phyloP scores from a whole-genome alignment of 768 basidiomycete species.

The Psilocybe cyanescens region DNA sequence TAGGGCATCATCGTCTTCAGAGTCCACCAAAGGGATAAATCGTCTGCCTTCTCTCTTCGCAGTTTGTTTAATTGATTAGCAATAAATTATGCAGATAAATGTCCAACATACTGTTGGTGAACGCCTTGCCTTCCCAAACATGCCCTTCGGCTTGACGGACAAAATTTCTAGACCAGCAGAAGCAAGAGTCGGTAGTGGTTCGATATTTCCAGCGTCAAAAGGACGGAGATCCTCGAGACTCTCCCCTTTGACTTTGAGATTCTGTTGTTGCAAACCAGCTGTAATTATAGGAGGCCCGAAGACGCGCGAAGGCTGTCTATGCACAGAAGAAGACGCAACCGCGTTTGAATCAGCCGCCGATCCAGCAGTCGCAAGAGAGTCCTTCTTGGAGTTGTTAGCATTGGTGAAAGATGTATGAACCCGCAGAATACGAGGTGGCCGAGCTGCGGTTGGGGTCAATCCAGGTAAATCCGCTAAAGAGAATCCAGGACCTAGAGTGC shows the following conservation, averaged over 20 bases:
- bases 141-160: neutral
- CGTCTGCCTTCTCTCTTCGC: conserved; percentile 46
- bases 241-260: neutral
- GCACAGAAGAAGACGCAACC: neutral
- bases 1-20: conserved; percentile 42
- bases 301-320: neutral
- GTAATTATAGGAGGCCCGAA: neutral
- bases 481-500: neutral
- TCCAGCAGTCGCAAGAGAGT: neutral
- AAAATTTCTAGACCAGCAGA: neutral
- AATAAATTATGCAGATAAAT: neutral
- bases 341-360: neutral
- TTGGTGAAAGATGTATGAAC: conserved; percentile 4
- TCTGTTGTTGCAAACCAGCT: neutral
- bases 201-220: neutral
- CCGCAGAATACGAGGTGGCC: conserved; percentile 22
- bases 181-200: neutral
- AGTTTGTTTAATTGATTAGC: neutral
- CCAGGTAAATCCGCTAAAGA: conserved; percentile 1
- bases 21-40: conserved; percentile 51
- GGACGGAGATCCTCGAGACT: neutral
- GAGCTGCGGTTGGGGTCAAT: conserved; percentile 16
- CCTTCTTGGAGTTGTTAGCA: neutral
- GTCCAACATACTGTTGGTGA: conserved; percentile 28
- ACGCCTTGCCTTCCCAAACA: conserved; percentile 23